Evolutionary conservation across 352 stramenopile species (phyloP).

Genomic region (Phytophthora hibernalis): DNA sequence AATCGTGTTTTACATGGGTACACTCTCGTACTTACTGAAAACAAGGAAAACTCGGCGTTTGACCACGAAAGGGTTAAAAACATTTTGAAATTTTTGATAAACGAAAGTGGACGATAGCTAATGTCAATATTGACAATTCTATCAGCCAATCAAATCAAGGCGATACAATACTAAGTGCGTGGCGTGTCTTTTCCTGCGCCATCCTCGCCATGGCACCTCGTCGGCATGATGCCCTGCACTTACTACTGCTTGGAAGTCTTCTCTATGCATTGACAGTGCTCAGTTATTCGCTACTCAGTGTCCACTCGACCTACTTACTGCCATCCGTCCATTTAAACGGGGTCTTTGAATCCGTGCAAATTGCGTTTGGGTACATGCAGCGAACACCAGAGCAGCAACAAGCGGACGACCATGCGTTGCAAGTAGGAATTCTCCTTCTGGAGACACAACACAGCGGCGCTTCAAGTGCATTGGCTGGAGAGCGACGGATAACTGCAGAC

Average conservation of each 20-base stretch:
- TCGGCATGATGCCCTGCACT: slow-evolving; percentile 7
- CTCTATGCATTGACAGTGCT: slow-evolving; percentile 20
- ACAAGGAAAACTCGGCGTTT: no score
- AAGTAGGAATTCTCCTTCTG: slow-evolving; percentile 14
- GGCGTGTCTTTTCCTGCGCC: not conserved
- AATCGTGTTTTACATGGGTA: no score
- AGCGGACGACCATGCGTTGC: slow-evolving; percentile 25
- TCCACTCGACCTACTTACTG: not conserved
- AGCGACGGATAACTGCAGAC: slow-evolving; percentile 20
- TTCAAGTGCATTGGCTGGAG: slow-evolving; percentile 35
- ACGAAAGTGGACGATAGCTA: no score
- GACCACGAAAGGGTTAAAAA: no score
- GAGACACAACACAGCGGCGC: slow-evolving; percentile 2
- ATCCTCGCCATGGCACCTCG: slow-evolving; percentile 2
- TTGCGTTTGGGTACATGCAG: not conserved
- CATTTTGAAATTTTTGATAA: no score
- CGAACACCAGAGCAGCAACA: slow-evolving; percentile 19
- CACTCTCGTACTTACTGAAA: no score
- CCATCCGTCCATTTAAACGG: not conserved
- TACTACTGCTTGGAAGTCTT: slow-evolving; percentile 16
- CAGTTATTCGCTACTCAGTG: slow-evolving; percentile 6
- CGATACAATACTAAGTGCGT: not conserved
- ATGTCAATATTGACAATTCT: no score
- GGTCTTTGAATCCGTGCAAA: slow-evolving; percentile 14
- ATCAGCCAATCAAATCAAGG: no score